phyloP scores from a whole-genome alignment of 1,139 yeast genomes.

The Scheffersomyces insectosa region DNA sequence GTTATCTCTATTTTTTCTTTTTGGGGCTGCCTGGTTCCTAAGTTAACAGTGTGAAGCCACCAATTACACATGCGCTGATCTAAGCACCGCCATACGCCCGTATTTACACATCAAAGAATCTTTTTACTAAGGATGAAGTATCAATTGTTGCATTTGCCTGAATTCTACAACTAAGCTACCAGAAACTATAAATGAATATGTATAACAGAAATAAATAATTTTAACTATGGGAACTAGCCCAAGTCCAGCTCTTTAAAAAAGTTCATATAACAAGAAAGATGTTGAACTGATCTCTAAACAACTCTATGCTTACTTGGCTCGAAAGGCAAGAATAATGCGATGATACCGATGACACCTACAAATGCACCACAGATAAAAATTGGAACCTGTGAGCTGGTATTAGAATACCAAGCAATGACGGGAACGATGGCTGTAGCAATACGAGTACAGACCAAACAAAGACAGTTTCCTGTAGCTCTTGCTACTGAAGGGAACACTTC shows the following conservation, averaged over 20 bases:
- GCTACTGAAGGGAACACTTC: slow-evolving; percentile 59
- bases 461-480: slow-evolving; percentile 57
- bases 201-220: no score
- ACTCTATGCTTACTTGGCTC: slow-evolving; percentile 37
- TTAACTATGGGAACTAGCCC: no score
- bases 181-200: no score
- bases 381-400: slow-evolving; percentile 46
- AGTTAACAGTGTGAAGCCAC: no score
- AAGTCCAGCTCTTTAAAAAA: neutral
- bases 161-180: no score
- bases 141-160: no score
- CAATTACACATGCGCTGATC: no score
- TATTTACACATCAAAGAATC: no score
- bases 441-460: slow-evolving; percentile 50
- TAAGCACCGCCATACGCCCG: no score
- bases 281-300: slow-evolving; percentile 8
- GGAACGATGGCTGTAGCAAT: slow-evolving; percentile 52
- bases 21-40: no score
- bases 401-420: slow-evolving; percentile 49
- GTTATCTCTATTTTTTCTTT: no score
- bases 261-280: neutral
- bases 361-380: slow-evolving; percentile 62
- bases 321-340: slow-evolving; percentile 47
- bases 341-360: slow-evolving; percentile 43
- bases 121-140: no score